A percentile compares a stretch with the other conserved stretches of the same genome.
These are phyloP conservation scores for Trebouxia sp. DNA, from an alignment of 139 green algal genomes.

Conservation along the genomic window DNA sequence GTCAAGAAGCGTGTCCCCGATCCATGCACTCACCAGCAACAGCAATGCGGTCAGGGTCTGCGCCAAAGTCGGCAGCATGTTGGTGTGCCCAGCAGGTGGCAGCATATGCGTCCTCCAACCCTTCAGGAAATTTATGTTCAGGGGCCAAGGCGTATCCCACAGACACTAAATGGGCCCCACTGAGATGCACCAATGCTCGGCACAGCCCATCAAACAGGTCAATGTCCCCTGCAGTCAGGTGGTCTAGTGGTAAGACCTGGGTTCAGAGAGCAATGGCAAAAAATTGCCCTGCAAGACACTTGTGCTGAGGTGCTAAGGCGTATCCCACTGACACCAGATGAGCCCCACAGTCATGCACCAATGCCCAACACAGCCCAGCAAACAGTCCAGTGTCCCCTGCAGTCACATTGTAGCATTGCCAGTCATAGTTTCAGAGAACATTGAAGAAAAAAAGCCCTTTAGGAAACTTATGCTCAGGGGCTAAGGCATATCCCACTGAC, in stretches of 20 bases:
- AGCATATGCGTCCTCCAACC: neutral
- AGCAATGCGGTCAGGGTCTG: neutral
- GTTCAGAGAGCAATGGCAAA: neutral
- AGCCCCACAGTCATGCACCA: neutral
- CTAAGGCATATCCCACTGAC: neutral
- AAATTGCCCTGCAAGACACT: neutral
- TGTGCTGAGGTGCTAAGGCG: neutral
- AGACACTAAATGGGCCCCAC: neutral
- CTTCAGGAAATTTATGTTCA: neutral
- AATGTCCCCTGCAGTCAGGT: neutral
- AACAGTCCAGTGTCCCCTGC: neutral
- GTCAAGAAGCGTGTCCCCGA: neutral
- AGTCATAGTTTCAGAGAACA: neutral
- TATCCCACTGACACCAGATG: neutral
- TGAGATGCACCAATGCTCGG: neutral
- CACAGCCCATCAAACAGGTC: neutral
- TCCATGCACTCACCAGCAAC: neutral
- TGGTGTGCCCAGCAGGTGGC: neutral
- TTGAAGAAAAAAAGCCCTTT: neutral
- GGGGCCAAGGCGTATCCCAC: neutral
- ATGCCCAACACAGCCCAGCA: neutral
- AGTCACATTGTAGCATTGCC: too few relatives aligned
- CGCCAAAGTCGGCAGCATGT: constrained; percentile 1
- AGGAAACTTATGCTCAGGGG: neutral
- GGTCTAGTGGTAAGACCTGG: neutral